A percentile compares a stretch with the other conserved stretches of the same genome.
Evolutionary conservation across 192 early-diverging fungal species (phyloP).

Genomic region (Allomyces macrogynus): DNA sequence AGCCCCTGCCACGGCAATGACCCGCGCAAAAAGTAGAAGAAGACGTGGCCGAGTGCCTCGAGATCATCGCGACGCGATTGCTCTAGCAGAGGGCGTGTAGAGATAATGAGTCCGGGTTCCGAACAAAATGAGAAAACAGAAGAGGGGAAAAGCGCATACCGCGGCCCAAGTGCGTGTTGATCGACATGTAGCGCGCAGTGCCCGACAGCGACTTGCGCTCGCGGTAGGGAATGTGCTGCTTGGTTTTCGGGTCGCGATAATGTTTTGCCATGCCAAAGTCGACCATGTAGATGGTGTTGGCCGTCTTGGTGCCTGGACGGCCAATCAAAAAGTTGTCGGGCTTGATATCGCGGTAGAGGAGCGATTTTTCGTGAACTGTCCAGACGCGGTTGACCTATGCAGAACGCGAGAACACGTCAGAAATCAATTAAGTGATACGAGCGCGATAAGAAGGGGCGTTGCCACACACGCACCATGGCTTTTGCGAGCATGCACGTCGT

Average conservation of each 20-base stretch:
- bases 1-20: slow-evolving; percentile 93
- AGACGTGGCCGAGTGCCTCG: slow-evolving; percentile 93
- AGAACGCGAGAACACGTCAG: slow-evolving; percentile 4
- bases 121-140: neutral
- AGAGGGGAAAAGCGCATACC: slow-evolving; percentile 20
- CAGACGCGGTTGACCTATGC: slow-evolving; percentile 53
- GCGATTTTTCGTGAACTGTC: slow-evolving; percentile 79
- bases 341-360: slow-evolving; percentile 97
- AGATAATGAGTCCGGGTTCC: neutral
- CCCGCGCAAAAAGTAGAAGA: slow-evolving; percentile 93
- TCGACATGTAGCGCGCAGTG: slow-evolving; percentile 95
- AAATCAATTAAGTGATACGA: neutral
- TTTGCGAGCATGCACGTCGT: slow-evolving; percentile 93
- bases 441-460: neutral
- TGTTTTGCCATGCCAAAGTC: slow-evolving; percentile 99
- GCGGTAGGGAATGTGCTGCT: slow-evolving; percentile 91
- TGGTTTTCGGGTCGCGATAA: slow-evolving; percentile 88
- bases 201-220: slow-evolving; percentile 87
- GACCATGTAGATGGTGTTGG: slow-evolving; percentile 63
- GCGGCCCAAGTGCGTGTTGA: slow-evolving; percentile 92
- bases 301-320: slow-evolving; percentile 33
- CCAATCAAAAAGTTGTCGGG: slow-evolving; percentile 97
- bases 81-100: slow-evolving; percentile 28
- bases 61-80: slow-evolving; percentile 95
- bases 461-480: slow-evolving; percentile 48